phyloP scores from a whole-genome alignment of 2,329 filamentous ascomycete species.

The Verruconis gallopava region DNA sequence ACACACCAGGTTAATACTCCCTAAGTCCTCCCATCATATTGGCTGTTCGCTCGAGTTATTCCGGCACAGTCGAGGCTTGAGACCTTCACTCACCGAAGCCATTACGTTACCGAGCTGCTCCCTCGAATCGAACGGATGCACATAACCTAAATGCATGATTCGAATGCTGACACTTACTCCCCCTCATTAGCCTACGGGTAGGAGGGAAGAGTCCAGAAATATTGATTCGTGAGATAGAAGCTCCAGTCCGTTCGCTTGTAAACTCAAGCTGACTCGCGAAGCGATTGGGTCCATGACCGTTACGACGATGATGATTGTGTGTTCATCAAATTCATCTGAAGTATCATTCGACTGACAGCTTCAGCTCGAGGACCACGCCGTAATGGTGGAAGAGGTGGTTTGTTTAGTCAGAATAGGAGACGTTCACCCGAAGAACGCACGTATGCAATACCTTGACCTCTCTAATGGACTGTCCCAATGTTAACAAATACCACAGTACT shows the following conservation, averaged over 20 bases:
- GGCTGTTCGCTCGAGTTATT: too few relatives aligned
- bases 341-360: constrained; percentile 14
- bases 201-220: constrained; percentile 46
- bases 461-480: too few relatives aligned
- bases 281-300: constrained; percentile 91
- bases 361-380: constrained; percentile 13
- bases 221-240: constrained; percentile 58
- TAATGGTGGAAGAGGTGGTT: constrained; percentile 8
- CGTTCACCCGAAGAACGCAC: constrained; percentile 5
- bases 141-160: constrained; percentile 5
- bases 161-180: constrained; percentile 24
- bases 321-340: constrained; percentile 11
- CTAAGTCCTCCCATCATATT: constrained; percentile 21
- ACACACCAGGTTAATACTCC: constrained; percentile 21
- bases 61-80: not conserved
- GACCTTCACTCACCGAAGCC: not conserved
- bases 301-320: constrained; percentile 58
- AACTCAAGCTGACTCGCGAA: constrained; percentile 22
- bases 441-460: too few relatives aligned
- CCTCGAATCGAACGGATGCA: not conserved
- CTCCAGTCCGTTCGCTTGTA: constrained; percentile 2
- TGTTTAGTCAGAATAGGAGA: not conserved
- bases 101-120: not conserved
- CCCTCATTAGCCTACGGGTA: constrained; percentile 20
- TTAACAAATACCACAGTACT: constrained; percentile 33